phyloP scores from a whole-genome alignment of 2,329 filamentous ascomycete genomes.

The Coleophoma cylindrospora region DNA sequence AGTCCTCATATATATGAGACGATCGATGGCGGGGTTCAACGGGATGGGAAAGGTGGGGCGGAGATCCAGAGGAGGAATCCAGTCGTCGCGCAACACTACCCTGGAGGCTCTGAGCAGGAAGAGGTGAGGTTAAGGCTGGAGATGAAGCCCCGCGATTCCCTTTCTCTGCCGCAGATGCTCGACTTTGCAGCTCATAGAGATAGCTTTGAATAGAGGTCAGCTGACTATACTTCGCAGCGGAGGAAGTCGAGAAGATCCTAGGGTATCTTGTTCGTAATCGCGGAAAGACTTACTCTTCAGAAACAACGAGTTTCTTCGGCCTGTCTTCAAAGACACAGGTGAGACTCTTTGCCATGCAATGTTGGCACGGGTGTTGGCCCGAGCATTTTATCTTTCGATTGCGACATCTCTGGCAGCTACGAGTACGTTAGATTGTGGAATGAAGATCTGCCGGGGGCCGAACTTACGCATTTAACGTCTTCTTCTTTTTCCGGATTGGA shows the following conservation, averaged over 20 bases:
- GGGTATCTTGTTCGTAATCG: too few relatives aligned
- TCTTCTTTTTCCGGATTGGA: background rate
- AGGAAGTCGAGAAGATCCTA: too few relatives aligned
- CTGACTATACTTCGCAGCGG: background rate
- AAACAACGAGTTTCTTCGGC: constrained; percentile 1
- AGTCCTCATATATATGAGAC: background rate
- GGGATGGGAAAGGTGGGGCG: background rate
- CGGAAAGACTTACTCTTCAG: background rate
- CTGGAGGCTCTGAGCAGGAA: too few relatives aligned
- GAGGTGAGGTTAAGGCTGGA: background rate
- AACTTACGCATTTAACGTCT: constrained; percentile 1
- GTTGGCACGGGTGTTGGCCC: background rate
- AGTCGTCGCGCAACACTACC: background rate
- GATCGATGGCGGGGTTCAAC: background rate
- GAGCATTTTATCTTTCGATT: constrained; percentile 1
- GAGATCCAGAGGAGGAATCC: background rate
- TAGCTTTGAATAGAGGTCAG: background rate
- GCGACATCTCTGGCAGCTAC: background rate
- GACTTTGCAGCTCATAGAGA: background rate
- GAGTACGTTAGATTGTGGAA: background rate
- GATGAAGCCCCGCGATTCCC: too few relatives aligned
- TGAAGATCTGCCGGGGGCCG: background rate
- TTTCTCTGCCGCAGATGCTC: background rate
- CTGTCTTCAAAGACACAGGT: constrained; percentile 1
- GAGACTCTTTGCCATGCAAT: background rate